phyloP scores from a whole-genome alignment of 2,329 filamentous ascomycete species.

The Stagonosporopsis vannaccii region DNA sequence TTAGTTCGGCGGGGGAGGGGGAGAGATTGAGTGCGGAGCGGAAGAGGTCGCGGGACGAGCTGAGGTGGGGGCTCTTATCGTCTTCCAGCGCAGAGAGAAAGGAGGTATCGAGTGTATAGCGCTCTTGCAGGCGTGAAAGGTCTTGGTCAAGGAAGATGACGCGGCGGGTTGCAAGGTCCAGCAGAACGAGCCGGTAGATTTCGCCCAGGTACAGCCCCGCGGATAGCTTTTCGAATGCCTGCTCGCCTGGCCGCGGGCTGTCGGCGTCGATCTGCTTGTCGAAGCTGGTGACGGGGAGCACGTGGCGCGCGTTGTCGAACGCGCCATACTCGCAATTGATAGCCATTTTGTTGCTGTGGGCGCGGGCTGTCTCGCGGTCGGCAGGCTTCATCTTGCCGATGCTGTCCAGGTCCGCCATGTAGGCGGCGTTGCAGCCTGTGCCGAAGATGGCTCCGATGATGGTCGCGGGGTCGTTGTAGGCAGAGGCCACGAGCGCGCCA shows the following conservation, averaged over 20 bases:
- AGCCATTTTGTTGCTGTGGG: slow-evolving; percentile 64
- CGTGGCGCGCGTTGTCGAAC: slow-evolving; percentile 91
- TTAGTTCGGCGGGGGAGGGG: slow-evolving; percentile 34
- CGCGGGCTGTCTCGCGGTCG: slow-evolving; percentile 9
- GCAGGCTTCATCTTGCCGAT: slow-evolving; percentile 73
- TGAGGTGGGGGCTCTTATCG: slow-evolving; percentile 33
- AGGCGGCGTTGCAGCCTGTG: slow-evolving; percentile 92
- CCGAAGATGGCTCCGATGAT: slow-evolving; percentile 93
- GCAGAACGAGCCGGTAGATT: slow-evolving; percentile 54
- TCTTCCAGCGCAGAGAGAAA: slow-evolving; percentile 90
- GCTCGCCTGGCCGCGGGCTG: slow-evolving; percentile 55
- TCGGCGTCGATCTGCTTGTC: slow-evolving; percentile 54
- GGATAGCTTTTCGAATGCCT: slow-evolving; percentile 56
- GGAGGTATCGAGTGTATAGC: slow-evolving; percentile 86
- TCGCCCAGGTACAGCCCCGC: slow-evolving; percentile 57
- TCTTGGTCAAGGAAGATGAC: slow-evolving; percentile 83
- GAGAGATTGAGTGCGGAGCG: slow-evolving; percentile 30
- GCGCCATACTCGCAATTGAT: slow-evolving; percentile 99
- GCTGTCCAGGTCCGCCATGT: slow-evolving; percentile 84
- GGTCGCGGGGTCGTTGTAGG: slow-evolving; percentile 84
- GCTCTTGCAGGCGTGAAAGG: slow-evolving; percentile 74
- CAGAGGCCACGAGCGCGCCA: slow-evolving; percentile 87
- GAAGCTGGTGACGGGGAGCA: slow-evolving; percentile 81
- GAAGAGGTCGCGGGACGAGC: slow-evolving; percentile 31
- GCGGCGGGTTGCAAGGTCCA: slow-evolving; percentile 68